phyloP scores from a whole-genome alignment of 306 rosid species.

The Canavalia ensiformis region DNA sequence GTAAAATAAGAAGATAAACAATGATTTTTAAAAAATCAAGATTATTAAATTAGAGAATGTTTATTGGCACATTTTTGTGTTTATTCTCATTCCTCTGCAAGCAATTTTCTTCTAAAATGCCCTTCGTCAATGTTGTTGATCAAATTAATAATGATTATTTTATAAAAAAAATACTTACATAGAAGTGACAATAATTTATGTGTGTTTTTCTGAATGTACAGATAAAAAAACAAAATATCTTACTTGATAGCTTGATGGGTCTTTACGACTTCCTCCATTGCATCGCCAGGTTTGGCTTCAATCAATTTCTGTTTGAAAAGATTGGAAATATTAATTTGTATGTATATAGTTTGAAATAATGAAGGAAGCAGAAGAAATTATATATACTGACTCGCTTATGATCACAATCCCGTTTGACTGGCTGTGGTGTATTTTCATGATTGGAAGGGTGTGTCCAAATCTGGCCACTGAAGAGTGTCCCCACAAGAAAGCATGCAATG shows the following conservation, averaged over 20 bases:
- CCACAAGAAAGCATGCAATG: slow-evolving; percentile 78
- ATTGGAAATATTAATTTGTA: background rate
- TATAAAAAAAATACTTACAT: no score
- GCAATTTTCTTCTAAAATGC: no score
- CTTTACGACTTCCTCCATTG: slow-evolving; percentile 76
- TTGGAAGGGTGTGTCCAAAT: slow-evolving; percentile 63
- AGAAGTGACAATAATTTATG: no score
- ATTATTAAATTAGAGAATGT: no score
- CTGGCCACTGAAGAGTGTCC: slow-evolving; percentile 74
- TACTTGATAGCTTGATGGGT: slow-evolving; percentile 88
- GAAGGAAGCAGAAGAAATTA: background rate
- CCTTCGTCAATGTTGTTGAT: no score
- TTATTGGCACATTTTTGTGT: no score
- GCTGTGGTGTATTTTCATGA: background rate
- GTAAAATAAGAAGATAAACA: no score
- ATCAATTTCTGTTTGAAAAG: slow-evolving; percentile 64
- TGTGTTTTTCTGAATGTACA: no score
- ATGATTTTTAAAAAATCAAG: no score
- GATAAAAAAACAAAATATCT: background rate
- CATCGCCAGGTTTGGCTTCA: slow-evolving; percentile 65
- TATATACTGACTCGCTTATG: slow-evolving; percentile 58
- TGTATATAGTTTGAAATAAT: background rate
- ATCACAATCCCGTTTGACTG: slow-evolving; percentile 47
- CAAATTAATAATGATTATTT: no score
- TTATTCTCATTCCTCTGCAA: no score